Evolutionary conservation across 768 basidiomycete genomes (phyloP).

Genomic region (Panaeolus papilionaceus): DNA sequence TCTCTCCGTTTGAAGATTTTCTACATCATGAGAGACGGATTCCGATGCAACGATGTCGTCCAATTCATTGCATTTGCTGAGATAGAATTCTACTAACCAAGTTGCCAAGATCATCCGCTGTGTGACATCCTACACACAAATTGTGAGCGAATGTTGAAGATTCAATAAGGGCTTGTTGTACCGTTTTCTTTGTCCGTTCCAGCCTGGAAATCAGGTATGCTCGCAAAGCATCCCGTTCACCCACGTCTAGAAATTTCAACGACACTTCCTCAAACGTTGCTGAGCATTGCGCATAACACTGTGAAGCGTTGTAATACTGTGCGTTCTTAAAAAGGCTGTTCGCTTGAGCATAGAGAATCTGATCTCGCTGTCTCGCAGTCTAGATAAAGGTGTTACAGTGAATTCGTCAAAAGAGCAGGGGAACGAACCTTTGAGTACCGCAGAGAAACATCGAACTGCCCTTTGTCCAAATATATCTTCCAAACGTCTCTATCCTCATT

Average conservation of each 20-base stretch:
- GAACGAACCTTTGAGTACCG: slow-evolving; percentile 77
- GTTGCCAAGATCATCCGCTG: slow-evolving; percentile 98
- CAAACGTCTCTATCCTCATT: slow-evolving; percentile 96
- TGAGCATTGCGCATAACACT: slow-evolving; percentile 90
- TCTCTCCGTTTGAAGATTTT: slow-evolving; percentile 83
- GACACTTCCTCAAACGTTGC: slow-evolving; percentile 91
- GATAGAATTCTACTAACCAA: slow-evolving; percentile 97
- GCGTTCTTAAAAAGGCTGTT: slow-evolving; percentile 78
- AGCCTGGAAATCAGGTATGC: slow-evolving; percentile 89
- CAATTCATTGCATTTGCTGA: slow-evolving; percentile 95
- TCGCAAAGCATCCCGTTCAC: slow-evolving; percentile 88
- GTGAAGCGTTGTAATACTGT: slow-evolving; percentile 90
- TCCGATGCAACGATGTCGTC: slow-evolving; percentile 95
- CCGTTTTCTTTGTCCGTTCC: slow-evolving; percentile 84
- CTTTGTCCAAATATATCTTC: slow-evolving; percentile 85
- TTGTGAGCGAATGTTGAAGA: not conserved
- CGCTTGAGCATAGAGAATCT: slow-evolving; percentile 84
- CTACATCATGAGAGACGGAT: slow-evolving; percentile 78
- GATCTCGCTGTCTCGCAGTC: slow-evolving; percentile 89
- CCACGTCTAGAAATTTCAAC: slow-evolving; percentile 87
- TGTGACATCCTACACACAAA: slow-evolving; percentile 71
- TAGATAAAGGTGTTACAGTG: slow-evolving; percentile 34
- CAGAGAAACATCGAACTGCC: slow-evolving; percentile 79
- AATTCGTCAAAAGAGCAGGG: not conserved
- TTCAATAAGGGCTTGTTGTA: slow-evolving; percentile 41